Base-by-base conservation (phyloP, 345 rosid species). In the Gossypium herbaceum region DNA sequence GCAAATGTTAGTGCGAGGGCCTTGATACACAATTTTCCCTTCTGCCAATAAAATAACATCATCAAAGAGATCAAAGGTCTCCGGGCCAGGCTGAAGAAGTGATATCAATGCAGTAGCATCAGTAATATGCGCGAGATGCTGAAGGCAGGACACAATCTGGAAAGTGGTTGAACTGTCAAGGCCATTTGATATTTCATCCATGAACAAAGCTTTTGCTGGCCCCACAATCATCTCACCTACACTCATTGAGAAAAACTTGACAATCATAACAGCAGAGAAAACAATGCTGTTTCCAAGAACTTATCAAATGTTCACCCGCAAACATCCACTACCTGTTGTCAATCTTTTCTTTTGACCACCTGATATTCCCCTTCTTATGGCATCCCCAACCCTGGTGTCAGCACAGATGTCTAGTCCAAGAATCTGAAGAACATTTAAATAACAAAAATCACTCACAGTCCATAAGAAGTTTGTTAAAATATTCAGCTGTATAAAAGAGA, bases 171-270 rank as follows among this genome's bases (percentile, higher is more conserved):
- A 91, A 70, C 91, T 91, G 73, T 91, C 97, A 56, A 89, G 78
- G n/a, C 93, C 97, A n/a, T 86, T 88, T 17, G 92, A 81, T 76
- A 91, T 86, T 78, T 89, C 92, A 64, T 89, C 97, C 93, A 91
- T 88, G 73, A 91, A 85, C 2, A 89, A 29, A 47, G 92, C 86
- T 78, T 85, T 89, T 22, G 81, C 77, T 12, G 97, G 91, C 9
- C 97, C 92, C 9, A 89, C 91, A 69, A 86, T 83, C 90, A 89
- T 89, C 84, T 91, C 97, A 45, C 88, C 97, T 87, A 82, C 75
- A 78, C 43, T 48, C 27, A 39, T 12, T 27, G 17, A 56, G 60
- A 57, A 22, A 57, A 20, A 22, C 29, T 22, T 57, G 22, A 22
- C 27, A 57, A 20, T 57, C 12, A 57, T 57, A 57, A 11, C 27